Base-by-base conservation (phyloP, 2,329 filamentous ascomycete species). In the Fusarium pseudocircinatum region DNA sequence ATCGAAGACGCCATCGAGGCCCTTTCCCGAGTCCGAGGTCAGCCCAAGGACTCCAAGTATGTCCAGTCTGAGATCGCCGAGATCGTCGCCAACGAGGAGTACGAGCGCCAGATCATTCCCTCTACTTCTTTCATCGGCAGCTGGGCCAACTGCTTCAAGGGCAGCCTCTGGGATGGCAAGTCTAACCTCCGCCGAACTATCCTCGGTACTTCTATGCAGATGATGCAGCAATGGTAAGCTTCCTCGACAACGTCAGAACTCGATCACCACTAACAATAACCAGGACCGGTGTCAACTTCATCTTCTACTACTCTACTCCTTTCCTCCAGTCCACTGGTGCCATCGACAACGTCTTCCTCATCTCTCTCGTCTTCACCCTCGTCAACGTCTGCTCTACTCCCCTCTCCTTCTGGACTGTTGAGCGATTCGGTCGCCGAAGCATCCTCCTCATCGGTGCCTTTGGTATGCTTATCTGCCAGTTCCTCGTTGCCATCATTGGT, bases 211-310 rank as follows among this genome's bases (percentile, higher is more conserved):
- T 91, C 91, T 32, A 86, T 94, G 39, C 92, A 94, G 86, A 94
- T 94, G 92, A 93, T 94, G 91, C 92, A 94, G 83, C 92, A 93
- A 83, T 89, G 87, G 86, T 81, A 46, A 60, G 69, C 16, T 44
- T 18, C 13, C 9, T 22, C 20, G 1, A 13, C 52, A 20, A 4
- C 18, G 15, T 6, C 75, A n/a, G 16, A 39, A 15, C 32, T 4
- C 32, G 0, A 22, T 16, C 22, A 26, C 2, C n/a, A 26, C 73
- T 75, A 70, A 74, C 54, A n/a, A 52, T 26, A 26, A 69, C 24
- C n/a, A 75, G 89, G 90, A 95, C 93, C 32, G 94, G 94, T 86
- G 93, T 97, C 84, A 97, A 97, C 88, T 97, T 96, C 84, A 94
- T 96, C 87, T 96, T 95, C 87, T 93, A 94, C 85, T 94, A 92